Evolutionary conservation across 768 basidiomycete genomes (phyloP).

Genomic region (Hygrocybe coccinea): DNA sequence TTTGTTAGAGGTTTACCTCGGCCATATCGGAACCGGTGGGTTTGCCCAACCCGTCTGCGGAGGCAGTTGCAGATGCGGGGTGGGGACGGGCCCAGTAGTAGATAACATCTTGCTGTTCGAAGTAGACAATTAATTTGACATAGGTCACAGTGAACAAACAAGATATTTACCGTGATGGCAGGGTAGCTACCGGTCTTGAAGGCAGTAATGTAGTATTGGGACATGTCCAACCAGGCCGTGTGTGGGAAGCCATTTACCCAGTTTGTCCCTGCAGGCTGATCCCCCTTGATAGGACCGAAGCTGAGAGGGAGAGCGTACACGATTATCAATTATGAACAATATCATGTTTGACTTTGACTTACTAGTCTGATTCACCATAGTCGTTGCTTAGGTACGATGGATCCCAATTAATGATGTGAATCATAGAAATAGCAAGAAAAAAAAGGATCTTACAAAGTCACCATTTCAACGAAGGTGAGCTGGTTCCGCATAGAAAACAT

Average conservation of each 20-base stretch:
- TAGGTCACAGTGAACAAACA: slow-evolving; percentile 18
- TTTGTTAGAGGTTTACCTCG: slow-evolving; percentile 35
- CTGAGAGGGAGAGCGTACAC: slow-evolving; percentile 19
- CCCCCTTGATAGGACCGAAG: slow-evolving; percentile 55
- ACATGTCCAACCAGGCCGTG: slow-evolving; percentile 56
- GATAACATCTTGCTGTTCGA: slow-evolving; percentile 39
- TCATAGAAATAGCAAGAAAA: background rate
- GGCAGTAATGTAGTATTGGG: slow-evolving; percentile 58
- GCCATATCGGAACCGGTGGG: slow-evolving; percentile 51
- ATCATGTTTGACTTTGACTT: too few relatives aligned
- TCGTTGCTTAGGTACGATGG: slow-evolving; percentile 48
- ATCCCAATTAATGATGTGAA: background rate
- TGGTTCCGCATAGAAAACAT: slow-evolving; percentile 53
- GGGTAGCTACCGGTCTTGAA: slow-evolving; percentile 67
- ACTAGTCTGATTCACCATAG: slow-evolving; percentile 74
- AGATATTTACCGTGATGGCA: slow-evolving; percentile 44
- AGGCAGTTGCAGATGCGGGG: slow-evolving; percentile 42
- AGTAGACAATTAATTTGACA: background rate
- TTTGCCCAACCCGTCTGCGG: slow-evolving; percentile 40
- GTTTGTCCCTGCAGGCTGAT: slow-evolving; percentile 40
- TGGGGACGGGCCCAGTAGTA: slow-evolving; percentile 67
- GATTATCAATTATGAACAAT: background rate
- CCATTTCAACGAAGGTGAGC: slow-evolving; percentile 57
- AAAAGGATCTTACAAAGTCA: slow-evolving; percentile 49
- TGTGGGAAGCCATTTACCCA: slow-evolving; percentile 44